Conservation (phyloP, 2,329 filamentous ascomycete species). For the Pseudopyricularia cyperi region DNA sequence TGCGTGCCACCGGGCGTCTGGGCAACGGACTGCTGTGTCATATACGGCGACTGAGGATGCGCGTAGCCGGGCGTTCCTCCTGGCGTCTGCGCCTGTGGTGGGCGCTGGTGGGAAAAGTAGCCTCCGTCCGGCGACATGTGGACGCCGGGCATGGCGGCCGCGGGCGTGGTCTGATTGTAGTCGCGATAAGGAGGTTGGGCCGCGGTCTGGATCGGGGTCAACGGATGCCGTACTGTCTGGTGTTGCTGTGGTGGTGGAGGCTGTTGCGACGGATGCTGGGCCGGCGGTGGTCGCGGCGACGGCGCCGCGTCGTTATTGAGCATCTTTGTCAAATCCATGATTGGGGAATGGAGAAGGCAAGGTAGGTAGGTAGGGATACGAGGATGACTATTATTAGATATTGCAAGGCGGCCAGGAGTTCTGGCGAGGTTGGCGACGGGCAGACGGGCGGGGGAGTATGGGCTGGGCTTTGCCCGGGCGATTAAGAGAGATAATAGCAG, state of each 20-base stretch:
- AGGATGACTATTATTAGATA: neutral
- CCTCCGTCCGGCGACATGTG: conserved; percentile 31
- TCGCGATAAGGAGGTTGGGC: conserved; percentile 36
- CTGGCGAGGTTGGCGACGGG: neutral
- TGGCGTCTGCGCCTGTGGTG: conserved; percentile 17
- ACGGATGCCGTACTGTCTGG: conserved; percentile 14
- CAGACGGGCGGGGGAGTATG: neutral
- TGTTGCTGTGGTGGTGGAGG: conserved; percentile 12
- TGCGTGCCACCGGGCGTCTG: conserved; percentile 33
- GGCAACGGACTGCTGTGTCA: conserved; percentile 13
- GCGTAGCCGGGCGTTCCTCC: conserved; percentile 20
- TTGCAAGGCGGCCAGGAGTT: neutral
- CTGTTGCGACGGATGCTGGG: conserved; percentile 11
- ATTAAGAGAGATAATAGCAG: too few species aligned
- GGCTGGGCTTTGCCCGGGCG: neutral
- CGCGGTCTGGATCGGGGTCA: conserved; percentile 25
- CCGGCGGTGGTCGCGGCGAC: conserved; percentile 11
- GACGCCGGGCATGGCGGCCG: conserved; percentile 27
- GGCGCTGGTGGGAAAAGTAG: conserved; percentile 7
- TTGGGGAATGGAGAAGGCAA: conserved; percentile 7
- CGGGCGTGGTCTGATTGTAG: conserved; percentile 31
- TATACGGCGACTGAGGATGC: conserved; percentile 23
- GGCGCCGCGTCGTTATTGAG: conserved; percentile 37
- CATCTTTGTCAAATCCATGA: conserved; percentile 40
- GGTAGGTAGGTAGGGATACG: neutral